Percentiles rank a stretch among this genome's conserved stretches.
Conservation (phyloP, 805 yeast species). For the Sugiyamaella floridensis region DNA sequence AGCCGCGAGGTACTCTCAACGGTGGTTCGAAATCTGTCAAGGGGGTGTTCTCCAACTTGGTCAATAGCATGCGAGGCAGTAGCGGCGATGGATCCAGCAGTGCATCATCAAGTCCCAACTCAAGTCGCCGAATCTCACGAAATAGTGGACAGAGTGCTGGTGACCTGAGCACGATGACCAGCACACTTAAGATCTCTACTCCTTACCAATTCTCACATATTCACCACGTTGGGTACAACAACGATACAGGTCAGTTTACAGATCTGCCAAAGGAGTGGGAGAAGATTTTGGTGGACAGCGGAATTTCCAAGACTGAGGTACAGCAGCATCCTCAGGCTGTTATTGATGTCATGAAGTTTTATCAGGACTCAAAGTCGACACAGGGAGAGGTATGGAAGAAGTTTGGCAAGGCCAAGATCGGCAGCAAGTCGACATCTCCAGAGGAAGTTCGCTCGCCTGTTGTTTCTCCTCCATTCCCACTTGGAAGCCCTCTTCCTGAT, state of each 20-base stretch:
- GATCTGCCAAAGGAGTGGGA: conserved; percentile 96
- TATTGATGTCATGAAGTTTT: conserved; percentile 82
- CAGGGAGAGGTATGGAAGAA: conserved; percentile 26
- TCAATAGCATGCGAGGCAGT: conserved; percentile 17
- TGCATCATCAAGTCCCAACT: conserved; percentile 1
- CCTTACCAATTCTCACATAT: conserved; percentile 89
- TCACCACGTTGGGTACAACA: conserved; percentile 90
- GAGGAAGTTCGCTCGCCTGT: background rate
- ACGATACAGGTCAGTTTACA: conserved; percentile 75
- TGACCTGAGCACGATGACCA: conserved; percentile 7
- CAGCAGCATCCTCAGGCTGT: conserved; percentile 92
- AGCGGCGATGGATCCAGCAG: conserved; percentile 1
- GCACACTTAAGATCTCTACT: conserved; percentile 57
- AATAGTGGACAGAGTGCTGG: background rate
- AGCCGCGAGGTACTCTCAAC: conserved; percentile 18
- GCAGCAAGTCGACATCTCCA: background rate
- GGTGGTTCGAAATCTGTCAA: conserved; percentile 16
- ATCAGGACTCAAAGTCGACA: conserved; percentile 31
- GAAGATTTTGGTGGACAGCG: conserved; percentile 70
- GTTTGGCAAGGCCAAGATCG: conserved; percentile 20
- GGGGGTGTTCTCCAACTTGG: conserved; percentile 23
- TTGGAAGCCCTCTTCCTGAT: background rate
- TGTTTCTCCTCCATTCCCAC: background rate
- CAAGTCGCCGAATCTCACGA: conserved; percentile 1
- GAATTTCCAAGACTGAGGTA: conserved; percentile 81